Percentiles rank a stretch among this genome's conserved stretches.
Evolutionary conservation across 345 rosid species (phyloP).

Genomic region (Balakata baccata): DNA sequence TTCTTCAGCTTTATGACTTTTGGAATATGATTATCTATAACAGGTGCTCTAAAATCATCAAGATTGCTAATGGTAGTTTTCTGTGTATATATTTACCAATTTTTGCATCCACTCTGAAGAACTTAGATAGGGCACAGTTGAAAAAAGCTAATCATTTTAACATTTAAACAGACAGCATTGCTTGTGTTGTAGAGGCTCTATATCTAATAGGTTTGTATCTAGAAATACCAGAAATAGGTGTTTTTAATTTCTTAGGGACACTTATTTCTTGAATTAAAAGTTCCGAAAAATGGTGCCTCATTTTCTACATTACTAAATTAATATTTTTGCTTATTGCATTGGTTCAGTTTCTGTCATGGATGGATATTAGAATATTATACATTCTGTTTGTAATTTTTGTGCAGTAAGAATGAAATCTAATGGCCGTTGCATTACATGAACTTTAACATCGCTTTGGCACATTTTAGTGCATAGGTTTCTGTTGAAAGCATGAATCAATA

Average conservation of each 20-base stretch:
- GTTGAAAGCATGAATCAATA: neutral
- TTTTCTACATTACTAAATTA: neutral
- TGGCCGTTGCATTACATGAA: neutral
- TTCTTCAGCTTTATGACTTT: neutral
- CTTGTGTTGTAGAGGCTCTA: neutral
- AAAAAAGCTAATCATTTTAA: too few species aligned
- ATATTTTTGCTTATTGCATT: neutral
- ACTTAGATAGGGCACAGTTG: too few species aligned
- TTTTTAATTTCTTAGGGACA: neutral
- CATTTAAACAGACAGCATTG: neutral
- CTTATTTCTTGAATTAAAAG: neutral
- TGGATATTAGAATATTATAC: neutral
- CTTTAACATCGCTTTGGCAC: neutral
- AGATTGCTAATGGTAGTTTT: neutral
- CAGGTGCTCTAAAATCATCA: neutral
- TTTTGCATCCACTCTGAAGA: too few species aligned
- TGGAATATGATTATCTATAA: neutral
- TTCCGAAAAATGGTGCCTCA: neutral
- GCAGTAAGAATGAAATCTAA: neutral
- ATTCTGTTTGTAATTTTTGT: neutral
- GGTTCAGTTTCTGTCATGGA: neutral
- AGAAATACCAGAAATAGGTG: neutral
- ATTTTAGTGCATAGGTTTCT: neutral
- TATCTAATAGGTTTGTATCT: too few species aligned
- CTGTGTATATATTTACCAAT: neutral